Percentiles rank a stretch among this genome's conserved stretches.
Conservation (phyloP, 2,329 filamentous ascomycete species). For the Ceratocystis diversiconidia region DNA sequence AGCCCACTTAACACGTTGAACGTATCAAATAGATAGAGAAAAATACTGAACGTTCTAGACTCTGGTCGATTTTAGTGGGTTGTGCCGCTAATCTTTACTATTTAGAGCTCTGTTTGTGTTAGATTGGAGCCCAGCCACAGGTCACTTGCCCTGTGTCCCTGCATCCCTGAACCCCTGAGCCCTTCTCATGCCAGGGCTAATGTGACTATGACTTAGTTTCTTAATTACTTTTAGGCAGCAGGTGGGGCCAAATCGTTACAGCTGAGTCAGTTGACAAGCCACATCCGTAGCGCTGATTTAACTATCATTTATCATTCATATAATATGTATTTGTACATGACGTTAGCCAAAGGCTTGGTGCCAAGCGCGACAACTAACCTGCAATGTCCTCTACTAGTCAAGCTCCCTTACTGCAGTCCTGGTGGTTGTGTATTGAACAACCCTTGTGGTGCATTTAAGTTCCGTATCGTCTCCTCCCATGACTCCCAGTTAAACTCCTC, state of each 20-base stretch:
- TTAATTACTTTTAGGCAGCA: background rate
- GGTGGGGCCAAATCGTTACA: background rate
- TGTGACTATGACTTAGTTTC: background rate
- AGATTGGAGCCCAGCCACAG: background rate
- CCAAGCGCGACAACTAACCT: background rate
- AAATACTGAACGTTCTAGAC: background rate
- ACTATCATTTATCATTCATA: background rate
- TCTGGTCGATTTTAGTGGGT: background rate
- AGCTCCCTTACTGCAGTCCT: constrained; percentile 10
- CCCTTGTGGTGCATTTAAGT: background rate
- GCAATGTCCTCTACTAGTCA: background rate
- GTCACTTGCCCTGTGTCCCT: background rate
- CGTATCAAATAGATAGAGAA: background rate
- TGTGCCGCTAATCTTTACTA: background rate
- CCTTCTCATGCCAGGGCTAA: constrained; percentile 3
- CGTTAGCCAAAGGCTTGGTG: background rate
- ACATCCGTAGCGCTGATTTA: background rate
- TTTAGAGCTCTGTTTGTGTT: background rate
- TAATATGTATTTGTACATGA: background rate
- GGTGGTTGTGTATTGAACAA: constrained; percentile 8
- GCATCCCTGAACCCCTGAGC: background rate
- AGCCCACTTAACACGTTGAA: background rate
- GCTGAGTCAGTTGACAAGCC: background rate
- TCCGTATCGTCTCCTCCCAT: constrained; percentile 14
- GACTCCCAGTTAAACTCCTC: constrained; percentile 13